Base-by-base conservation (phyloP, 805 yeast genomes). In the Hanseniaspora lachancei region DNA sequence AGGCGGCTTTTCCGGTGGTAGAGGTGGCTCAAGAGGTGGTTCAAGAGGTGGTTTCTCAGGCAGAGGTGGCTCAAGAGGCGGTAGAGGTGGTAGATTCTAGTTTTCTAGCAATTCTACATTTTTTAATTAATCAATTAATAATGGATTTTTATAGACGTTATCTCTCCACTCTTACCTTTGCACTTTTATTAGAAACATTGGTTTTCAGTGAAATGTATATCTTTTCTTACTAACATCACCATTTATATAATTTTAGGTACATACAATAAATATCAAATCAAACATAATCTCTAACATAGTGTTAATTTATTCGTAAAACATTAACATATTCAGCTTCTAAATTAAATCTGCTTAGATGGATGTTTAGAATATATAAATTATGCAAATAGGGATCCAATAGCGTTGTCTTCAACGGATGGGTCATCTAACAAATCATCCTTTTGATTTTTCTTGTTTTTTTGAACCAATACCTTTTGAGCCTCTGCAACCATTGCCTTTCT, bases 341-440 rank as follows among this genome's bases (percentile, higher is more conserved):
- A 21, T 21, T 10, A 7, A 10, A 1, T 21, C 12, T 20, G 12
- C 27, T 24, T 16, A 16, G 13, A 32, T 46, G 34, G 32, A 46
- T 29, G 27, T 10, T n/a, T 18, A 46, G 34, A 7, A 21, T 40
- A 12, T 10, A 27, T 27, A 27, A 6, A 27, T 12, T 73, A 78
- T 15, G 78, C 82, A 67, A 80, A 80, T 52, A 83, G 65, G 58
- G 73, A 77, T 57, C 78, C 79, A 59, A 83, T 68, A 2, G 86
- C 84, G n/a, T 79, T 81, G 61, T 79, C 82, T 63, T 83, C 89
- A 6, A 80, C 74, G 54, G 74, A 74, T n/a, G 88, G 88, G 65
- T 82, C 88, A 66, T 81, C 82, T 76, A 82, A 74, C 21, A 82
- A 74, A 66, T 83, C 84, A 20, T 71, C 68, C 39, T 67, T 70